Conservation (phyloP, 176 grass and related monocot genomes). For the Metroxylon sagu region DNA sequence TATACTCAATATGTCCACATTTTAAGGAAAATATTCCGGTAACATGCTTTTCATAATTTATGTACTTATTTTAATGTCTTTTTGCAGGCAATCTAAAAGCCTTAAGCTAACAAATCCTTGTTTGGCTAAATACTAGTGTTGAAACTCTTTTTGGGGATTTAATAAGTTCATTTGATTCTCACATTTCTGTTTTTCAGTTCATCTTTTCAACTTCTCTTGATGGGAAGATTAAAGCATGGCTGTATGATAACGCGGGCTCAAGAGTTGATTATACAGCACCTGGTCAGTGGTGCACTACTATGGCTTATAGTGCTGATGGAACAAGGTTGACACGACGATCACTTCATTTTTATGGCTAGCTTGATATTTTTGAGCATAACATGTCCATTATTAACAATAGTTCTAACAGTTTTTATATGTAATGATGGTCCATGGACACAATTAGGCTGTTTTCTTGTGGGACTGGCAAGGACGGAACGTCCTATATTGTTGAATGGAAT, state of each 20-base stretch:
- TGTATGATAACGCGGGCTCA: constrained; percentile 17
- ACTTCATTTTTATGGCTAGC: too few relatives aligned
- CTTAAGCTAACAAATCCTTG: too few relatives aligned
- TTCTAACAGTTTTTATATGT: neutral
- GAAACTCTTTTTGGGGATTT: too few relatives aligned
- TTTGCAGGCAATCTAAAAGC: too few relatives aligned
- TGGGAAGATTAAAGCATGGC: constrained; percentile 34
- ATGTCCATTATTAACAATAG: too few relatives aligned
- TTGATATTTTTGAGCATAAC: too few relatives aligned
- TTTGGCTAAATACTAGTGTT: too few relatives aligned
- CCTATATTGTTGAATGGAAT: constrained; percentile 26
- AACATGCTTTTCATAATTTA: neutral
- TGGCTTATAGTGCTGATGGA: constrained; percentile 26
- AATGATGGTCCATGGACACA: too few relatives aligned
- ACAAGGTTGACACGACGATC: constrained; percentile 4
- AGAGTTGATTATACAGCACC: constrained; percentile 15
- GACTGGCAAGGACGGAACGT: constrained; percentile 12
- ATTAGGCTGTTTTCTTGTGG: constrained; percentile 38
- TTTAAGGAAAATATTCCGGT: constrained; percentile 15
- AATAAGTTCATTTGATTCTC: too few relatives aligned
- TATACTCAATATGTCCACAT: constrained; percentile 24
- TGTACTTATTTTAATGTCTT: too few relatives aligned
- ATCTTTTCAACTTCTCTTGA: constrained; percentile 28
- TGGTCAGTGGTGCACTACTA: constrained; percentile 14
- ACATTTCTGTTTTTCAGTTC: constrained; percentile 16